Evolutionary conservation across 2,329 filamentous ascomycete genomes (phyloP), one percentile per base, ranked within the genome.

Genomic region (Fusarium xyrophilum): DNA sequence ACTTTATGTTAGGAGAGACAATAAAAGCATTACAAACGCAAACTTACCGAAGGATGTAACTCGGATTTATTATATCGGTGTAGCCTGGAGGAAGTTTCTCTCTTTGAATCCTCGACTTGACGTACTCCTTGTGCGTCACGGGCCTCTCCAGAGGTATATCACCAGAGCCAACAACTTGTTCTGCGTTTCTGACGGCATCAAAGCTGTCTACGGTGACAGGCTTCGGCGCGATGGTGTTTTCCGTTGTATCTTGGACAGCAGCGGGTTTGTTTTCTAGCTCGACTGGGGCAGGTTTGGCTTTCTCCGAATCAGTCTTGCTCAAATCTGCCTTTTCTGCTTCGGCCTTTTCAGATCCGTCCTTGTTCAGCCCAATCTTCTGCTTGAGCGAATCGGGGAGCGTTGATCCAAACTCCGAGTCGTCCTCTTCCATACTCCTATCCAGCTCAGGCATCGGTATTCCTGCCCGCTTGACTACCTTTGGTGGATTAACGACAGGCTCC

Each of bases 21-120:
- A 40, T 10, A 19, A 38, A 67, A 61, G 44, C 25, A 63, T 56
- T 8, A 68, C 39, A 73, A 43, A 72, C 19, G 36, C 25, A 30
- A 35, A 65, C 83, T 76, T 82, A 89, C 88, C 88, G 82, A 35
- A 91, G 82, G 64, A 90, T 88, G 68, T 91, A 91, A n/a, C 81
- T 79, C 51, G 74, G 76, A 56, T 78, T 79, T 13, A 71, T 71
- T 27, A 90, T 78, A 28, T 73, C 71, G 11, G 80, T 78, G 66
- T 85, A 88, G 10, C 88, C 87, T 2, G 81, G 79, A 6, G 84
- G 84, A 3, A 89, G 72, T 4, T 74, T 74, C 33, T 84, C 80
- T 13, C 71, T 76, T 56, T 79, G 65, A 33, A 90, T 81, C 27
- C 77, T 81, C 5, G 77, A 62, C 51, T 79, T 70, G 17, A 89